Percentiles rank a stretch among this genome's conserved stretches.
phyloP scores from a whole-genome alignment of 352 stramenopile genomes.

The Ochromonadaceae sp. region DNA sequence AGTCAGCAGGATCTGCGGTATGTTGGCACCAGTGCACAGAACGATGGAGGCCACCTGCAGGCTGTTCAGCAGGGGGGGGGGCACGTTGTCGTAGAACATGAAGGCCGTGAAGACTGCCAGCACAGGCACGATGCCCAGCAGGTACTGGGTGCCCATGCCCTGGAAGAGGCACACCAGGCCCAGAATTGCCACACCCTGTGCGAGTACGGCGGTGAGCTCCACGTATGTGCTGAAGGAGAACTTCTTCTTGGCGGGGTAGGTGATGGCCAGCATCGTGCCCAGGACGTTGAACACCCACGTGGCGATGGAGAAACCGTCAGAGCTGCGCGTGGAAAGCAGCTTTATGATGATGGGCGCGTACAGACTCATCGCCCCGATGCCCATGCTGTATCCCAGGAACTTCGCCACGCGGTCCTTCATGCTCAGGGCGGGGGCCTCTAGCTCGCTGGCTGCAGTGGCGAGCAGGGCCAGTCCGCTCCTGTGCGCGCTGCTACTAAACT shows the following conservation, averaged over 20 bases:
- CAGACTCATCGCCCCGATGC: background rate
- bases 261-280: background rate
- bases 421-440: no score
- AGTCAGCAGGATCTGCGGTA: constrained; percentile 7
- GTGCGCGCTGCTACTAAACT: no score
- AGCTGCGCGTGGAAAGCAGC: background rate
- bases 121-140: background rate
- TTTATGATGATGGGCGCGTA: constrained; percentile 7
- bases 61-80: background rate
- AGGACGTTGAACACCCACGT: constrained; percentile 10
- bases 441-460: no score
- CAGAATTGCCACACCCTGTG: background rate
- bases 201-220: background rate
- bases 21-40: background rate
- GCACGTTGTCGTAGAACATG: background rate
- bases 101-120: background rate
- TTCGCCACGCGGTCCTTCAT: constrained; percentile 1
- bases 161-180: background rate
- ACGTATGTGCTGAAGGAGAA: background rate
- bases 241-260: background rate
- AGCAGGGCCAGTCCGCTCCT: no score
- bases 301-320: background rate
- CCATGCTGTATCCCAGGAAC: constrained; percentile 1
- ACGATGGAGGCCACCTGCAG: background rate
- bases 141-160: background rate